Evolutionary conservation across 2,329 filamentous ascomycete genomes (phyloP), one percentile per base, ranked within the genome.

Genomic region (Daldinia eschscholtzii): DNA sequence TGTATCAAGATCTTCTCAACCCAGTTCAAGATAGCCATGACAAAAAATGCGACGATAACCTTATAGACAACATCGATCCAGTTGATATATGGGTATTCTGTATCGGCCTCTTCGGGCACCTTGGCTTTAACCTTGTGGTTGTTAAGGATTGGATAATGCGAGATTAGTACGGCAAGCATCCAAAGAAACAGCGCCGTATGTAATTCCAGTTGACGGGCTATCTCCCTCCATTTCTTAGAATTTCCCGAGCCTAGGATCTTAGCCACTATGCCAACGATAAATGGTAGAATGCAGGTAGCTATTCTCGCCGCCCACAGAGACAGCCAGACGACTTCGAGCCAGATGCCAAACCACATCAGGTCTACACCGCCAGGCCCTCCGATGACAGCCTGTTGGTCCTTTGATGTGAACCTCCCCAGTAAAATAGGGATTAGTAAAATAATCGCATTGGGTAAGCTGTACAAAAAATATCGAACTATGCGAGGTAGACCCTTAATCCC

Each of bases 1-100:
- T 98, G 94, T 62, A 98, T 97, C 73, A 97, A 87, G 67, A 98
- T 92, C 83, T 98, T 98, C 80, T 98, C 94, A 59, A 91, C 85
- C 67, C 96, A 91, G 80, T 98, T 98, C 69, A 98, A 83, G 2
- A 89, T 84, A 0, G 90, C 87, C 68, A 93, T 88, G 13, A 97
- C 91, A 74, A 98, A 94, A n/a, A 97, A 77, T 2, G 92, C 87
- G 18, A 97, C 89, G 67, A 98, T 90, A 74, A 98, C 87, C 79
- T 97, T 97, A 84, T 97, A 92, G 72, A 94, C 87, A 13, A 91
- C 88, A 33, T 81, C 83, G 79, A 97, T 92, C 95, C 95, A 98
- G 3, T 81, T 72, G 23, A 85, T 84, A 0, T 86, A 85, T 0
- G 76, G 79, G 20, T 80, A 84, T 52, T 88, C 74, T 2, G 77